Evolutionary conservation across 306 rosid genomes (phyloP).

Genomic region (Macrotyloma uniflorum): DNA sequence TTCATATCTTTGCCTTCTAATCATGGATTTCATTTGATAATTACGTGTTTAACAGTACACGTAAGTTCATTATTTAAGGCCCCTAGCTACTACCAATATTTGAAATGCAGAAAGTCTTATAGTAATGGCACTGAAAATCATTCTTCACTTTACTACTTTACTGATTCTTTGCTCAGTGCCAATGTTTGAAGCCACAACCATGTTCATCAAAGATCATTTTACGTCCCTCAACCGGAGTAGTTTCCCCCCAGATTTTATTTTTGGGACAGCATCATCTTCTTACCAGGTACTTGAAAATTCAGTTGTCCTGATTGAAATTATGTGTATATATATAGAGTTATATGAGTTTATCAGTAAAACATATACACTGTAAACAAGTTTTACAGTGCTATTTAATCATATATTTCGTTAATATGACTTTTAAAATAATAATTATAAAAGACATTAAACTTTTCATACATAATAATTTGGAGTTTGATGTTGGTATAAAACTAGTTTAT

Average conservation of each 20-base stretch:
- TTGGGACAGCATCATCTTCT: conserved; percentile 41
- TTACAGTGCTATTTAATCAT: no score
- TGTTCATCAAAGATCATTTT: background rate
- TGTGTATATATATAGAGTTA: no score
- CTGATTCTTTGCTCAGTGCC: conserved; percentile 2
- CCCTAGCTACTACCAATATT: no score
- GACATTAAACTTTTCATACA: no score
- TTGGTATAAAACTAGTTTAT: no score
- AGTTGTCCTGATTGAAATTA: no score
- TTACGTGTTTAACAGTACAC: background rate
- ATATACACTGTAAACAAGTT: no score
- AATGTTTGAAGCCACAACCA: background rate
- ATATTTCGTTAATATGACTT: no score
- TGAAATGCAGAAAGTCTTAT: background rate
- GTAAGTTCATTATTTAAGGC: background rate
- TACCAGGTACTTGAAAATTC: conserved; percentile 27
- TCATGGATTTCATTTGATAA: background rate
- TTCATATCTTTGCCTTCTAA: background rate
- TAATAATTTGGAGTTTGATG: no score
- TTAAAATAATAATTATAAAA: no score
- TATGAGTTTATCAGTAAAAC: no score
- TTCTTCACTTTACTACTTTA: background rate
- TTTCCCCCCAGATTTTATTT: conserved; percentile 43
- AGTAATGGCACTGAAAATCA: conserved; percentile 24
- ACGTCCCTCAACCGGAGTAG: conserved; percentile 15